Percentiles rank a stretch among this genome's conserved stretches.
Conservation (phyloP, 306 rosid genomes). For the Inga leiocalycina region DNA sequence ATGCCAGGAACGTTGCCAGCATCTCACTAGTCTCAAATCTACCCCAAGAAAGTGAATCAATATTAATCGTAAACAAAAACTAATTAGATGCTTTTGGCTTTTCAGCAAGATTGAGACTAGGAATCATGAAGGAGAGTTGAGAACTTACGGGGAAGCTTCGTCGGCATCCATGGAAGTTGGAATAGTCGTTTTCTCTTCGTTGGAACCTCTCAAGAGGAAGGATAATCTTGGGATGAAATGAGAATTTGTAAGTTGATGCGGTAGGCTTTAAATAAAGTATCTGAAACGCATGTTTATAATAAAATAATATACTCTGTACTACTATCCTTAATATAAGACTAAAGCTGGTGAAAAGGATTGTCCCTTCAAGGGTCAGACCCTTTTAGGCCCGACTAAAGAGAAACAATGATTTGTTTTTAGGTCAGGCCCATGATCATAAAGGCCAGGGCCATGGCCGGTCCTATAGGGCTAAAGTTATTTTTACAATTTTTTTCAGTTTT, state of each 20-base stretch:
- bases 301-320: too few relatives aligned
- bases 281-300: neutral
- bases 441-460: too few relatives aligned
- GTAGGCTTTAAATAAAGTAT: neutral
- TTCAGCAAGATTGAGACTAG: neutral
- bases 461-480: too few relatives aligned
- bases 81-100: neutral
- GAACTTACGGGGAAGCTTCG: slow-evolving; percentile 74
- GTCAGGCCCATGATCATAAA: too few relatives aligned
- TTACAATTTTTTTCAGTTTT: too few relatives aligned
- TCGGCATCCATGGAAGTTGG: slow-evolving; percentile 55
- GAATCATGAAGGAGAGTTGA: slow-evolving; percentile 15
- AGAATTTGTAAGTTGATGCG: neutral
- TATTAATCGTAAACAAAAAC: neutral
- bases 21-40: slow-evolving; percentile 85
- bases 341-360: too few relatives aligned
- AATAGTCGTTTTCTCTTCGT: neutral
- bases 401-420: too few relatives aligned
- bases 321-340: too few relatives aligned
- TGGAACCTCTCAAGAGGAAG: neutral
- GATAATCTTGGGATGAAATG: neutral
- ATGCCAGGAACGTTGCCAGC: slow-evolving; percentile 62
- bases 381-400: too few relatives aligned
- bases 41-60: neutral
- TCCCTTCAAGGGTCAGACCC: too few relatives aligned